These are phyloP conservation scores for Malassezia arunalokei DNA, from an alignment of 1,284 basidiomycete genomes.

Conservation along the genomic window DNA sequence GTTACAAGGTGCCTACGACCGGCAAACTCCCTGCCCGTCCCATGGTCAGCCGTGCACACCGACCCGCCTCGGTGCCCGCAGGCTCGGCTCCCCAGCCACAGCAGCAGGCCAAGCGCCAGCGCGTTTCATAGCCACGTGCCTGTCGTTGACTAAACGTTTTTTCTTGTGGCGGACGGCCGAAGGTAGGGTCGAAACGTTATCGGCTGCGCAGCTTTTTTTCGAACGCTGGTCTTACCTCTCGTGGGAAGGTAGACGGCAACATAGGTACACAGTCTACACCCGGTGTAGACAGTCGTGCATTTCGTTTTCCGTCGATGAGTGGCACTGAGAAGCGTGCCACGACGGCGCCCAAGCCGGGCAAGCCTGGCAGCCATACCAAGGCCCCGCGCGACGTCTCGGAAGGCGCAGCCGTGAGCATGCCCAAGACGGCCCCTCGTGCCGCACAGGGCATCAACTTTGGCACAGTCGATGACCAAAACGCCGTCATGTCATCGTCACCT, in stretches of 20 bases:
- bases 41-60: constrained; percentile 30
- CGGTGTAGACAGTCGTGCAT: background rate
- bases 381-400: constrained; percentile 11
- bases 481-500: constrained; percentile 47
- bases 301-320: constrained; percentile 7
- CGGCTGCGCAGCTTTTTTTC: too few relatives aligned
- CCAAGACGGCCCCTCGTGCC: constrained; percentile 12
- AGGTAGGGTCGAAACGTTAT: background rate
- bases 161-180: background rate
- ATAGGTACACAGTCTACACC: constrained; percentile 1
- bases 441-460: constrained; percentile 47
- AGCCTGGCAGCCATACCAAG: constrained; percentile 10
- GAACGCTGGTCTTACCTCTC: too few relatives aligned
- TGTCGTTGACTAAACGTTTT: constrained; percentile 2
- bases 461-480: constrained; percentile 46
- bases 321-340: constrained; percentile 15
- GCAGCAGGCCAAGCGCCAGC: constrained; percentile 6
- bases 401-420: constrained; percentile 11
- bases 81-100: too few relatives aligned
- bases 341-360: constrained; percentile 9
- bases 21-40: constrained; percentile 34
- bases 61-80: constrained; percentile 18
- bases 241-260: too few relatives aligned
- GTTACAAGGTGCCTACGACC: constrained; percentile 39
- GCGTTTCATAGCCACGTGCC: constrained; percentile 9